Base-by-base conservation (phyloP, 2,329 filamentous ascomycete genomes). In the Colletotrichum sp. region DNA sequence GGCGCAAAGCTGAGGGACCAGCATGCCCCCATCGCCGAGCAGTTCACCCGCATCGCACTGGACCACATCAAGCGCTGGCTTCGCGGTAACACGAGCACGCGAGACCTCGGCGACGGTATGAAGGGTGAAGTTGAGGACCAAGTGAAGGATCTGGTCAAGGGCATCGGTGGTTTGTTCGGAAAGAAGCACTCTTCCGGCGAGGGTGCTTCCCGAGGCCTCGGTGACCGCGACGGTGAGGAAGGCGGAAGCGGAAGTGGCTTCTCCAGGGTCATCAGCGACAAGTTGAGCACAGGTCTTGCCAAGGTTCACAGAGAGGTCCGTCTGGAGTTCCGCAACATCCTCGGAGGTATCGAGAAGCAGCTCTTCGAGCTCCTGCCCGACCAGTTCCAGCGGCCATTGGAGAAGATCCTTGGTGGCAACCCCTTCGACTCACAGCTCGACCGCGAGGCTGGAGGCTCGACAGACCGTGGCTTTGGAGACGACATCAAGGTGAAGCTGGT, bases 1-100 rank as follows among this genome's bases (percentile, higher is more conserved):
- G 85, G 83, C 39, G 79, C 77, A 8, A 86, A 85, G 79, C 81
- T 88, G 22, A 81, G 83, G 22, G 80, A 85, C 77, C 86, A 87
- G 75, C 86, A 88, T 65, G 84, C 83, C 0, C 82, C 86, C 8
- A 83, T 88, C 70, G 86, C 86, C 2, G 86, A 87, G 79, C 85
- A 87, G 77, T 88, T 88, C 62, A 88, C 86, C 3, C 82, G 82
- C 30, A 86, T 88, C 59, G 86, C 86, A 0, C 79, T 88, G n/a
- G 85, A 87, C 8, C 86, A 87, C 69, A 86, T 88, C 82, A 88
- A 88, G 82, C 81, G 81, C 64, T 88, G 86, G 86, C 79, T 87
- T 59, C 82, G 86, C 8, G 86, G 85, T 13, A 87, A 87, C 71
- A 86, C 85, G 4, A 85, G 81, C 75, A 82, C 83, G 2, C 81